Evolutionary conservation across 306 rosid species (phyloP).

Genomic region (Trichosanthes cucumerina): DNA sequence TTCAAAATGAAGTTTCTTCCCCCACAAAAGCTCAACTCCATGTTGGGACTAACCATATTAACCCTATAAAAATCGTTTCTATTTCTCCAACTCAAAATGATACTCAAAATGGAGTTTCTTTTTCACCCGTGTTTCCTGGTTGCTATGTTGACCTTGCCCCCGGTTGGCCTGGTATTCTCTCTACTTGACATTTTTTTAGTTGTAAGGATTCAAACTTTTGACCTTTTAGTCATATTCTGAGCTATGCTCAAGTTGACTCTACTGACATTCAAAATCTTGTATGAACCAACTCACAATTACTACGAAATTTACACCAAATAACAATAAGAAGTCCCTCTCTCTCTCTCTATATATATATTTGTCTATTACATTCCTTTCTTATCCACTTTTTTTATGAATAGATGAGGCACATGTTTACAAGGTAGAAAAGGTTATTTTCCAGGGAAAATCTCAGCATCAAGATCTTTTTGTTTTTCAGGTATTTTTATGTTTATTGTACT

Average conservation of each 20-base stretch:
- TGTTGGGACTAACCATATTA: not conserved
- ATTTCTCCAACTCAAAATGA: not conserved
- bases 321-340: too few species aligned
- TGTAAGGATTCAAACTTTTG: too few species aligned
- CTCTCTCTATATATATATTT: not conserved
- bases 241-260: too few species aligned
- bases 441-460: constrained; percentile 27
- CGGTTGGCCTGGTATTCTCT: not conserved
- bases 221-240: too few species aligned
- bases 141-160: not conserved
- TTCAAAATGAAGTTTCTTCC: not conserved
- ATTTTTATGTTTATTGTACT: not conserved
- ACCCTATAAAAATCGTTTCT: not conserved
- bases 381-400: not conserved
- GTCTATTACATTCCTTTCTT: not conserved
- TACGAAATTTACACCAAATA: too few species aligned
- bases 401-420: constrained; percentile 27
- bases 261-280: not conserved
- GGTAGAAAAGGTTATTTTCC: constrained; percentile 27
- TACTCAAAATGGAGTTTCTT: not conserved
- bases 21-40: not conserved
- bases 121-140: not conserved
- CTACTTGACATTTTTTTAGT: not conserved
- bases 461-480: constrained; percentile 36
- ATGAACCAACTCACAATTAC: too few species aligned